Percentiles rank a stretch among this genome's conserved stretches.
Conservation (phyloP, 208 protist genomes). For the Naegleria lovaniensis region DNA sequence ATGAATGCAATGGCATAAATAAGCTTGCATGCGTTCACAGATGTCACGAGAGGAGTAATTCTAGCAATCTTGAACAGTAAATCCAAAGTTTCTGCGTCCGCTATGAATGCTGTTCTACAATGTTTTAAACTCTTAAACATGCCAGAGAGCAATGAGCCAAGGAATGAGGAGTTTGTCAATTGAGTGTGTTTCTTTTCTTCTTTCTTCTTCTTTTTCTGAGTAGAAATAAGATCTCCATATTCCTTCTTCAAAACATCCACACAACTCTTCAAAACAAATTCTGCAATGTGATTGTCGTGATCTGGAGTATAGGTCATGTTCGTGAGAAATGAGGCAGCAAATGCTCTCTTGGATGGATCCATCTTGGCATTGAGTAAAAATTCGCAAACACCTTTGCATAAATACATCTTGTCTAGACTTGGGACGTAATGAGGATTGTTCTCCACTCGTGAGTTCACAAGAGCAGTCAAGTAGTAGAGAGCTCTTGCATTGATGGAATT, state of each 20-base stretch:
- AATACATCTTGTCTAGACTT: neutral
- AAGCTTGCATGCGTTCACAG: neutral
- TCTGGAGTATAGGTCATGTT: neutral
- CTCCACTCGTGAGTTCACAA: neutral
- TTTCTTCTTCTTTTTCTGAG: neutral
- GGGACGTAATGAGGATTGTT: neutral
- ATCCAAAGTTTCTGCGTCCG: neutral
- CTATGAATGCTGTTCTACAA: neutral
- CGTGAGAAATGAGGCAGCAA: neutral
- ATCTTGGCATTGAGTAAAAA: neutral
- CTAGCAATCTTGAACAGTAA: neutral
- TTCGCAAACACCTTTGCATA: neutral
- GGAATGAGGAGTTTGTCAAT: neutral
- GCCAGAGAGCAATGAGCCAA: neutral
- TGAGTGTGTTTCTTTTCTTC: neutral
- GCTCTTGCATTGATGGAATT: conserved; percentile 2
- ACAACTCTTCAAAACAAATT: neutral
- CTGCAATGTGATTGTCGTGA: neutral
- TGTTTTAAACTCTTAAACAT: neutral
- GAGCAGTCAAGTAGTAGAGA: neutral
- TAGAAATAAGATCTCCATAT: neutral
- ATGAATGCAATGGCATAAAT: neutral
- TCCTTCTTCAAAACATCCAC: neutral
- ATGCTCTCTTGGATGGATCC: neutral
- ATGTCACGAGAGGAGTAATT: neutral